A percentile compares a stretch with the other conserved stretches of the same genome.
These are phyloP conservation scores for Paraleonurus japonicus DNA, from an alignment of 257 asterid genomes.

Conservation along the genomic window DNA sequence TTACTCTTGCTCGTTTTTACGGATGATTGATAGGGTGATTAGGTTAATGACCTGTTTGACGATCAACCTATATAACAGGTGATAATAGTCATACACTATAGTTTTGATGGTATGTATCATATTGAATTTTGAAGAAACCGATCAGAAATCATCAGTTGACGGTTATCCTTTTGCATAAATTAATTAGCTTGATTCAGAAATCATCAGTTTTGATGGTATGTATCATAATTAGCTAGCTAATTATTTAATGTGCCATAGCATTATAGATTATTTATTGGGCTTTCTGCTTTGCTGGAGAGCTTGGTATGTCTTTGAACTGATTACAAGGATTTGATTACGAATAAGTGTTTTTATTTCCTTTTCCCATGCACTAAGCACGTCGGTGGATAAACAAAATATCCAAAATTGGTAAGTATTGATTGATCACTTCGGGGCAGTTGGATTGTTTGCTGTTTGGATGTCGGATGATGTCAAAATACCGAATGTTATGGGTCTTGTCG, in stretches of 20 bases:
- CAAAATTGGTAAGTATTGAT: not conserved
- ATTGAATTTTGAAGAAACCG: not conserved
- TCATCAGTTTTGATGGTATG: too few species aligned
- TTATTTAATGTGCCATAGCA: not conserved
- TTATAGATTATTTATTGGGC: constrained; percentile 8
- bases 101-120: not conserved
- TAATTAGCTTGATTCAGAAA: not conserved
- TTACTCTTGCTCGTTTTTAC: constrained; percentile 12
- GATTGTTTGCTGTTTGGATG: not conserved
- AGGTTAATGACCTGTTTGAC: not conserved
- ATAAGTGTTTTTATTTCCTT: not conserved
- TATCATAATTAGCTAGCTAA: constrained; percentile 1
- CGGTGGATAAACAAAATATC: not conserved
- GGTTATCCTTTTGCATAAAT: constrained; percentile 1
- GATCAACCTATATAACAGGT: not conserved
- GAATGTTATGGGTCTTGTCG: constrained; percentile 7
- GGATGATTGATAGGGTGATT: not conserved
- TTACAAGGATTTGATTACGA: not conserved
- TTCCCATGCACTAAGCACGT: constrained; percentile 4
- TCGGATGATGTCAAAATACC: constrained; percentile 8
- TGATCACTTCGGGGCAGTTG: not conserved
- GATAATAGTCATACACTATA: not conserved
- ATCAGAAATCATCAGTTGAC: not conserved
- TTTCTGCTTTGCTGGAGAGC: constrained; percentile 20
- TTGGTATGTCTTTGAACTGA: constrained; percentile 9